A percentile compares a stretch with the other conserved stretches of the same genome.
Conservation (phyloP, 2,329 filamentous ascomycete species). For the Talaromyces sp. region DNA sequence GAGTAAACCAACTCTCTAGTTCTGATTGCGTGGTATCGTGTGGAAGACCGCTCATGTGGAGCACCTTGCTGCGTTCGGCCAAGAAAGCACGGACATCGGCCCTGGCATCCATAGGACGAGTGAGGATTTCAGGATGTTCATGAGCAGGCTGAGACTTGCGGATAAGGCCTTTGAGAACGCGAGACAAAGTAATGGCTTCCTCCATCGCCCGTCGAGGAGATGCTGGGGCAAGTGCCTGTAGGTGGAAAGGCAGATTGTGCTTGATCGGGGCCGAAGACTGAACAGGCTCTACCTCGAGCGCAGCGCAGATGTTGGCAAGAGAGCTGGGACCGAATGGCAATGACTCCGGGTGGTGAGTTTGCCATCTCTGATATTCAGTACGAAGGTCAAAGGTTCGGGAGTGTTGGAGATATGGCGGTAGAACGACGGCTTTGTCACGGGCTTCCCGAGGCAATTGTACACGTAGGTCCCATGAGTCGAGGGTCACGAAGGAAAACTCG, state of each 20-base stretch:
- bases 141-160: conserved; percentile 92
- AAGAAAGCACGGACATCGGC: conserved; percentile 96
- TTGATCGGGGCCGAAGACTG: conserved; percentile 98
- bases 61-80: conserved; percentile 92
- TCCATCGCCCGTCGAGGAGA: conserved; percentile 96
- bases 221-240: conserved; percentile 91
- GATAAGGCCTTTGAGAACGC: conserved; percentile 87
- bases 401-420: conserved; percentile 95
- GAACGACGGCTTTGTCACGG: conserved; percentile 94
- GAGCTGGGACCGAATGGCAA: conserved; percentile 94
- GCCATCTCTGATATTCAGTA: conserved; percentile 97
- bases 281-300: conserved; percentile 94
- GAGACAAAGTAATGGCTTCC: conserved; percentile 88
- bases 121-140: conserved; percentile 92
- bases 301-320: conserved; percentile 95
- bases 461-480: conserved; percentile 97
- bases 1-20: conserved; percentile 98
- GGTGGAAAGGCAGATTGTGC: conserved; percentile 95
- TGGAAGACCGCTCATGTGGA: conserved; percentile 95
- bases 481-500: conserved; percentile 96
- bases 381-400: conserved; percentile 95
- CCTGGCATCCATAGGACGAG: conserved; percentile 90
- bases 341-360: conserved; percentile 96
- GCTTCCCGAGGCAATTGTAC: conserved; percentile 97
- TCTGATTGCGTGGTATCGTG: conserved; percentile 99